Conservation (phyloP, 1,284 basidiomycete species). For the Tilletia indica region DNA sequence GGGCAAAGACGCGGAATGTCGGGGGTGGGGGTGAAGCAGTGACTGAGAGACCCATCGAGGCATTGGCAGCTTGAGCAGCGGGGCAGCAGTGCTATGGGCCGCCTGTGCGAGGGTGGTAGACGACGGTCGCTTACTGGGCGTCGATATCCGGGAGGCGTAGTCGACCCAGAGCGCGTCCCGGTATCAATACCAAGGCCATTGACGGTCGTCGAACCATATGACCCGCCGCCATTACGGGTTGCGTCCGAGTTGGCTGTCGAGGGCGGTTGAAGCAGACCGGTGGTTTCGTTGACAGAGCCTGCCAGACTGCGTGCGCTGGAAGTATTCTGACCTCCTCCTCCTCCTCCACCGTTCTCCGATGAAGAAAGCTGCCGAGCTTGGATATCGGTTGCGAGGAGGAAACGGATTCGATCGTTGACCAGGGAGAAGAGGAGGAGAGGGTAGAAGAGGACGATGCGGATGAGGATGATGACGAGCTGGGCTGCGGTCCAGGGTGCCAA, state of each 20-base stretch:
- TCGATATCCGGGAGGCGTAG: neutral
- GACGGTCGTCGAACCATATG: constrained; percentile 28
- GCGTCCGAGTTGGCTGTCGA: constrained; percentile 16
- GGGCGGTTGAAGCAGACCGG: neutral
- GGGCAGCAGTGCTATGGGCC: neutral
- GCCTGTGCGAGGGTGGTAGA: constrained; percentile 20
- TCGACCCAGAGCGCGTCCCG: neutral
- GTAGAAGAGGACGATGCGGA: constrained; percentile 41
- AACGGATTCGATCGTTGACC: constrained; percentile 35
- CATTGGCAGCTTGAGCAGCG: constrained; percentile 33
- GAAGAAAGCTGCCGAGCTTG: neutral
- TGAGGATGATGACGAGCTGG: constrained; percentile 39
- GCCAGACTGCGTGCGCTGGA: neutral
- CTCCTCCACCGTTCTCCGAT: neutral
- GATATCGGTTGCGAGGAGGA: constrained; percentile 37
- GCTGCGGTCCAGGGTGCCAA: constrained; percentile 36
- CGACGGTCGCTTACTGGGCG: neutral
- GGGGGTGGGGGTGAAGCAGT: constrained; percentile 42
- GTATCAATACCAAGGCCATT: neutral
- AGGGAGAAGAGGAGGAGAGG: constrained; percentile 40
- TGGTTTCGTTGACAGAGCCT: neutral
- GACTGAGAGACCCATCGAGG: constrained; percentile 48
- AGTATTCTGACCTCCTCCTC: neutral
- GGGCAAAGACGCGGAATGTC: constrained; percentile 41
- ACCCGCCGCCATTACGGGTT: neutral